Conservation (phyloP, 208 protist genomes). For the Trypanosomatidae sp. region DNA sequence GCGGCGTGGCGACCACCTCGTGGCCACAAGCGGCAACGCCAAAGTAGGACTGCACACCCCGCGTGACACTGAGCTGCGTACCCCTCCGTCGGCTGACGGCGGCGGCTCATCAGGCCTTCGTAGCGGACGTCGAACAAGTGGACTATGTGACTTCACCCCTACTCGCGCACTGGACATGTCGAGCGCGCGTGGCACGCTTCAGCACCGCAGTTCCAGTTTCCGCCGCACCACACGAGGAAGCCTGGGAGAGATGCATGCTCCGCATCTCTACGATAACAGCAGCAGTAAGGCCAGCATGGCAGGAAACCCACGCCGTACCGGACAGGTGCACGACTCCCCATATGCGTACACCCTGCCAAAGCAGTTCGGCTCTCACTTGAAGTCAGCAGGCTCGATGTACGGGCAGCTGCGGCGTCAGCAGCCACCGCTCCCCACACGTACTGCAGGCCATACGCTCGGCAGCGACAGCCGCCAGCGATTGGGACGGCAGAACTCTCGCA, state of each 20-base stretch:
- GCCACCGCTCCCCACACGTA: slow-evolving; percentile 27
- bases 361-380: slow-evolving; percentile 7
- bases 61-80: slow-evolving; percentile 14
- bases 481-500: slow-evolving; percentile 12
- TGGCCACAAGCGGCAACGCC: slow-evolving; percentile 2
- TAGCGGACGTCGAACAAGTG: slow-evolving; percentile 14
- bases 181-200: slow-evolving; percentile 20
- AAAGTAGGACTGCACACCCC: slow-evolving; percentile 8
- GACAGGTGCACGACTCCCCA: slow-evolving; percentile 16
- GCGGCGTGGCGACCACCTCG: slow-evolving; percentile 15
- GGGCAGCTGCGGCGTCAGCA: slow-evolving; percentile 21
- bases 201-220: slow-evolving; percentile 11
- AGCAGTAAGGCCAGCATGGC: background rate
- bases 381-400: background rate
- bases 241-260: slow-evolving; percentile 24
- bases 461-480: slow-evolving; percentile 13
- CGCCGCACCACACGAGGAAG: slow-evolving; percentile 23
- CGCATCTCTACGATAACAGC: slow-evolving; percentile 23
- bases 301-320: slow-evolving; percentile 15
- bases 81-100: slow-evolving; percentile 10
- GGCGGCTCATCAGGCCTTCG: slow-evolving; percentile 9
- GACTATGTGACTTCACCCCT: slow-evolving; percentile 20
- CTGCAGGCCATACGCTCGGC: slow-evolving; percentile 36
- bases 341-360: slow-evolving; percentile 12
- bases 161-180: slow-evolving; percentile 28